Evolutionary conservation across 176 grass and related monocot genomes (phyloP), one percentile per base, ranked within the genome.

Genomic region (Guadua angustifolia): DNA sequence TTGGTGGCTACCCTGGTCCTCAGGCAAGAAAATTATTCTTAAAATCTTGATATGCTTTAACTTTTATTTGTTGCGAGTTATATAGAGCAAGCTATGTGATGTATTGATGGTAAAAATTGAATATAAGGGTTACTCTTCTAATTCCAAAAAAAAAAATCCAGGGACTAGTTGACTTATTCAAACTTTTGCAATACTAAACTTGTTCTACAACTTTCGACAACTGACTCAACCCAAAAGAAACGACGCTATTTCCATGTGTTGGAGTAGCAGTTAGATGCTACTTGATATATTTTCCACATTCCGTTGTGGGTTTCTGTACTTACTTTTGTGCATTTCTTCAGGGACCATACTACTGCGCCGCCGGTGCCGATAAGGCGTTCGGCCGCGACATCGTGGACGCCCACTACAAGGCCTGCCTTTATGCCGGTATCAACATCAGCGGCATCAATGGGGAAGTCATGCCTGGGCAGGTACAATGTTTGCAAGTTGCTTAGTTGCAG

Each of bases 391-490:
- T 98, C 29, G 95, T 98, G 0, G 95, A 98, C 84, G 91, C 93
- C 29, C 95, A 98, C 82, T 98, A 98, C 91, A 98, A 98, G 69
- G 89, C 95, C 24, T 98, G 95, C 83, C 21, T 98, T 67, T 95
- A 98, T 74, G 85, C 95, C 40, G 95, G 95, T 21, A 90, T 95
- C 87, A 95, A 95, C 82, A 98, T 98, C 76, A 98, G 95, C 61
- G 95, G 95, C 61, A 98, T 98, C 90, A 98, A 98, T 44, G 95
- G 93, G 73, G 95, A 98, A 89, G 95, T 98, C 83, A 98, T 98
- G 95, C 95, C 95, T 22, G 95, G 93, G 7, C 95, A 97, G 88
- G 95, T 97, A 82, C 45, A 4, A 36, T 55, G 38, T 15, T 6
- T 53, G 22, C 74, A 72, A 58, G 9, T 65, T 51, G 14, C 21